Evolutionary conservation across 441 rosid species (phyloP).

Genomic region (Codiaeum variegatum): DNA sequence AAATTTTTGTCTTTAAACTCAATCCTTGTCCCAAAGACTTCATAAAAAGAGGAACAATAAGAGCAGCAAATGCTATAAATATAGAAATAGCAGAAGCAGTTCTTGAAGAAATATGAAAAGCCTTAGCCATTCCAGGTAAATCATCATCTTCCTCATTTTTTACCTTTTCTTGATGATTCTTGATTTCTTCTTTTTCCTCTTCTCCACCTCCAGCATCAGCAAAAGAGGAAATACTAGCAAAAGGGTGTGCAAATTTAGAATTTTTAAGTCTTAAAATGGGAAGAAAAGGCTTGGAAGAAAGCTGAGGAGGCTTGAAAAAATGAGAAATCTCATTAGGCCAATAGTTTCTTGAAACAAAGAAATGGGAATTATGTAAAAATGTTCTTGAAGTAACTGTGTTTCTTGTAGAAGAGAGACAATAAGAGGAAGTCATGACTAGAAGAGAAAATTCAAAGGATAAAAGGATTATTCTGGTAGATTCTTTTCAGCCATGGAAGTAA

Average conservation of each 20-base stretch:
- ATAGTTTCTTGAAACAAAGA: slow-evolving; percentile 37
- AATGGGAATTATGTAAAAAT: slow-evolving; percentile 36
- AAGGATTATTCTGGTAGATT: slow-evolving; percentile 35
- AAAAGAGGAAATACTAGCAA: slow-evolving; percentile 69
- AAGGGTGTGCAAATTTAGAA: slow-evolving; percentile 39
- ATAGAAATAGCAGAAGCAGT: slow-evolving; percentile 68
- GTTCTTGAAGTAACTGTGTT: slow-evolving; percentile 36
- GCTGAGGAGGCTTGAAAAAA: slow-evolving; percentile 28
- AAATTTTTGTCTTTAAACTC: slow-evolving; percentile 53
- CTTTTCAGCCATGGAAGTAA: slow-evolving; percentile 48
- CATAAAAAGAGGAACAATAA: slow-evolving; percentile 69
- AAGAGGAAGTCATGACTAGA: slow-evolving; percentile 60
- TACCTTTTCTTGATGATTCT: slow-evolving; percentile 25
- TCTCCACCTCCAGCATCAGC: slow-evolving; percentile 60
- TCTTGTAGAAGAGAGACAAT: slow-evolving; percentile 55
- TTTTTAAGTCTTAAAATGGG: slow-evolving; percentile 29
- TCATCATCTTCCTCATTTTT: slow-evolving; percentile 33
- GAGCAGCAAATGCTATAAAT: slow-evolving; percentile 70
- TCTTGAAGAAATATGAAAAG: slow-evolving; percentile 69
- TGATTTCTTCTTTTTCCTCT: slow-evolving; percentile 30
- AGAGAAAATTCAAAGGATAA: slow-evolving; percentile 7
- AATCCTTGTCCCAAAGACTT: slow-evolving; percentile 67
- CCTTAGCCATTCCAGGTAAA: slow-evolving; percentile 71
- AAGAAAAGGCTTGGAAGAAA: slow-evolving; percentile 31
- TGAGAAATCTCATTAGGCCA: slow-evolving; percentile 31